Base-by-base conservation (phyloP, 352 stramenopile genomes). In the Phytopythium montanum region DNA sequence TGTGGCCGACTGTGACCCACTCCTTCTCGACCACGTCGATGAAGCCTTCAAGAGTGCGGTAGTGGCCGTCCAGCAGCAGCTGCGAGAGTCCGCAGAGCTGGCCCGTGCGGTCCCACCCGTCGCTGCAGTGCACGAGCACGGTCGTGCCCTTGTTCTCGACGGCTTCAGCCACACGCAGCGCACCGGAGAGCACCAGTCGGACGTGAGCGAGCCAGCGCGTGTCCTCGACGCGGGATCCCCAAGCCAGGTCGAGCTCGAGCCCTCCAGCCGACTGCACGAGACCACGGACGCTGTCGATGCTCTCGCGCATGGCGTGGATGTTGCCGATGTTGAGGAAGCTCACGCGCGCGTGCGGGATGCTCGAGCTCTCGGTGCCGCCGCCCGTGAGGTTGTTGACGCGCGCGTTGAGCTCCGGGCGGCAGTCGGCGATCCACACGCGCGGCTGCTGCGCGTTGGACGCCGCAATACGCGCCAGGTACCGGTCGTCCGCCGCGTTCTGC, bases 261-360 rank as follows among this genome's bases (percentile, higher is more conserved):
- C 31, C 28, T 23, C 56, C 65, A 6, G 68, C 58, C 52, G 85
- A 71, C 6, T 71, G 62, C 1, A 89, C 75, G 26, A 92, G 71
- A 7, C 61, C 64, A 23, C 81, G 73, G 3, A 97, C 63, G 41
- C 65, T 72, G 53, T 93, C 79, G 21, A 97, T 69, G 60, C 77
- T 90, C 50, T 97, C 87, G 16, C 93, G 85, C 82, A 98, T 95
- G 9, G 86, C 88, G 62, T 98, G 92, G 58, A 98, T 98, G 70
- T 98, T 97, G 18, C 85, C 85, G 56, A 98, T 97, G 64, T 96
- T 91, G 18, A 97, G 73, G 60, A 96, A 97, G 10, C 69, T 85
- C 44, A 98, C 70, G 10, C 65, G 75, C 8, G 84, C 81, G 50
- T 96, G 90, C 14, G 73, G 65, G 16, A 90, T 72, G 52, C 67